Conservation (phyloP, 2,329 filamentous ascomycete species). For the Colletotrichum echinochloae region DNA sequence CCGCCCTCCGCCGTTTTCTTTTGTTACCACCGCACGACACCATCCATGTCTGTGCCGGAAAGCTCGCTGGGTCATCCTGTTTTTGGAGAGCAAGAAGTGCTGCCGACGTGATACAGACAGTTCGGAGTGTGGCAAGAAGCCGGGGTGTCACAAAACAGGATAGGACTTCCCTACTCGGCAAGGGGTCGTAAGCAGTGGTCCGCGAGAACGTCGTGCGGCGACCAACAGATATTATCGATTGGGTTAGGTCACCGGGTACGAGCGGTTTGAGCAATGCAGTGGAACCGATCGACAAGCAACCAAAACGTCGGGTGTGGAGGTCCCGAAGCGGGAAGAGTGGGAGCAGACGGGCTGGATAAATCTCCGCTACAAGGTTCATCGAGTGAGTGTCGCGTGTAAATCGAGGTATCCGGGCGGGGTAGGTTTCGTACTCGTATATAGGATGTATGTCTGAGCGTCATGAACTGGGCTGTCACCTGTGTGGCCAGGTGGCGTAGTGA, state of each 20-base stretch:
- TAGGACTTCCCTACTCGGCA: slow-evolving; percentile 17
- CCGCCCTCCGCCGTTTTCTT: not conserved
- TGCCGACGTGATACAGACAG: not conserved
- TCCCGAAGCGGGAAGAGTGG: not conserved
- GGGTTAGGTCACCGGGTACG: not conserved
- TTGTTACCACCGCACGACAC: slow-evolving; percentile 7
- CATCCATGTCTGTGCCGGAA: not conserved
- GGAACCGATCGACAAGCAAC: not conserved
- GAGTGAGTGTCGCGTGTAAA: slow-evolving; percentile 10
- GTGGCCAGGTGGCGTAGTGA: not conserved
- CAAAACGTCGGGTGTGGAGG: slow-evolving; percentile 17
- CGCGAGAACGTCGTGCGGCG: not conserved
- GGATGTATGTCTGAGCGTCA: slow-evolving; percentile 26
- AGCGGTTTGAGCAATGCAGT: not conserved
- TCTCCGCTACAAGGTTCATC: slow-evolving; percentile 23
- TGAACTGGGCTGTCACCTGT: not conserved
- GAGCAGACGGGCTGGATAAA: slow-evolving; percentile 11
- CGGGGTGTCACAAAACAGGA: slow-evolving; percentile 9
- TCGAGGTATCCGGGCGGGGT: slow-evolving; percentile 8
- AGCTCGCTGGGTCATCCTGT: slow-evolving; percentile 7
- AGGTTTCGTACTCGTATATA: slow-evolving; percentile 23
- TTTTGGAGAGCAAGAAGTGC: slow-evolving; percentile 10
- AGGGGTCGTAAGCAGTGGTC: not conserved
- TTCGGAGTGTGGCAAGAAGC: not conserved
- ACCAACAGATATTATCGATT: slow-evolving; percentile 15